Evolutionary conservation across 2,329 filamentous ascomycete genomes (phyloP), one percentile per base, ranked within the genome.

Genomic region (Cladophialophora psammophila): DNA sequence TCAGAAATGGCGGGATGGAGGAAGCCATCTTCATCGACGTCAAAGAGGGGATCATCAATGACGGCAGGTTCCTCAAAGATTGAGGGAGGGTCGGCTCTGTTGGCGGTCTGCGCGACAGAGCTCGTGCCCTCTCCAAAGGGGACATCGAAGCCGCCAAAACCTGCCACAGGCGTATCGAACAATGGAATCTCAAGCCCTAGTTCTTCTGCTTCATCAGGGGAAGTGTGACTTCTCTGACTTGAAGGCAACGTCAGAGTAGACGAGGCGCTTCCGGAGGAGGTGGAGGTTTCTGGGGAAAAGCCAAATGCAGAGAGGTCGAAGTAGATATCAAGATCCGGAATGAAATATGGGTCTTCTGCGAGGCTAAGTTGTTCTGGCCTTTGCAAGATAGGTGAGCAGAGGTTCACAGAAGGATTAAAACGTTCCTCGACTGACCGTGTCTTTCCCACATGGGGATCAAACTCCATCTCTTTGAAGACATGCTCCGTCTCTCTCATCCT

Each of bases 281-380:
- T 72, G 5, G 78, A 77, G 76, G 76, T 72, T 5, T 80, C 75
- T 1, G 77, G 70, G 12, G 74, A 71, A n/a, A 79, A 65, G 36
- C 81, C 75, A 42, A 86, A 76, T 2, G 78, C 76, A 10, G 79
- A 78, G 15, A 88, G 74, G 58, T 87, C 83, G 26, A 87, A 76
- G 36, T 89, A 83, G 64, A 90, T 82, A 0, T 85, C 81, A 1
- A 88, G 83, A 52, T 90, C 87, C 0, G 90, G 88, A 9, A 91
- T 79, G 75, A 98, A 97, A 50, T 87, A 85, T 0, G 93, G 93
- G 74, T 98, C 94, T 74, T 98, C 92, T 62, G 87, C 83, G 1
- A 98, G 83, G 2, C 93, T 82, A 64, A 97, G 88, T 72, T 94
- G 89, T 31, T 91, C 88, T 5, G 87, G 88, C 73, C 92, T 97